A percentile compares a stretch with the other conserved stretches of the same genome.
Conservation (phyloP, 2,329 filamentous ascomycete genomes). For the Albifimbria verrucaria region DNA sequence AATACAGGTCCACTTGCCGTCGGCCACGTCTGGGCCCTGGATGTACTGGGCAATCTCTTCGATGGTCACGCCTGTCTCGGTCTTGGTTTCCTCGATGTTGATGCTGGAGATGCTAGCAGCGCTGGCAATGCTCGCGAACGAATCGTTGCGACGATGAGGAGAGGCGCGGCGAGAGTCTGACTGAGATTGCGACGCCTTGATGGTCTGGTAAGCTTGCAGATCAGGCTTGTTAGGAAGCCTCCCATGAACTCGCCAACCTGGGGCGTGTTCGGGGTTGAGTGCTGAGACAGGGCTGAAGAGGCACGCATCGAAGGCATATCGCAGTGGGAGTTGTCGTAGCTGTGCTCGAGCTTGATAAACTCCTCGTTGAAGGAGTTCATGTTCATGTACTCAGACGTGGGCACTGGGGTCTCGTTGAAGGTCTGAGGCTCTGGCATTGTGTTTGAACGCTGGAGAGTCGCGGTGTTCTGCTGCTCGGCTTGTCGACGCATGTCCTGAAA, state of each 20-base stretch:
- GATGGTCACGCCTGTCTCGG: constrained; percentile 78
- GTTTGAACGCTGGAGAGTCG: constrained; percentile 52
- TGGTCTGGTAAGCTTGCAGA: constrained; percentile 26
- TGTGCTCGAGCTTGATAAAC: constrained; percentile 35
- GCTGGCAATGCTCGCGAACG: constrained; percentile 54
- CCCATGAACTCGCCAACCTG: constrained; percentile 40
- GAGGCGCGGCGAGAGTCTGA: constrained; percentile 19
- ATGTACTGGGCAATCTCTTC: constrained; percentile 81
- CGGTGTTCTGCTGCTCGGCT: constrained; percentile 46
- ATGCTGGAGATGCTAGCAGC: constrained; percentile 59
- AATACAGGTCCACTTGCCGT: constrained; percentile 77
- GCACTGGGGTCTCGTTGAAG: constrained; percentile 50
- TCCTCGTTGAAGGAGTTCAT: constrained; percentile 46
- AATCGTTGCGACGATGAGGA: constrained; percentile 56
- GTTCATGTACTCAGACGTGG: constrained; percentile 55
- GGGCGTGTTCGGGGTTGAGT: constrained; percentile 50
- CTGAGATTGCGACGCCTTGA: constrained; percentile 14
- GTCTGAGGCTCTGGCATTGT: constrained; percentile 41
- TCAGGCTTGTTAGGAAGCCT: constrained; percentile 42
- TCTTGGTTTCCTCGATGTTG: constrained; percentile 63
- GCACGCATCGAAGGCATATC: constrained; percentile 28
- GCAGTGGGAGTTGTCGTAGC: constrained; percentile 29
- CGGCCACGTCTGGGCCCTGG: constrained; percentile 65
- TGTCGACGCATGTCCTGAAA: constrained; percentile 59
- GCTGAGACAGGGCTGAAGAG: constrained; percentile 48